These are phyloP conservation scores for Keithomyces neogunnii DNA, from an alignment of 2,329 filamentous ascomycete genomes.

Conservation along the genomic window DNA sequence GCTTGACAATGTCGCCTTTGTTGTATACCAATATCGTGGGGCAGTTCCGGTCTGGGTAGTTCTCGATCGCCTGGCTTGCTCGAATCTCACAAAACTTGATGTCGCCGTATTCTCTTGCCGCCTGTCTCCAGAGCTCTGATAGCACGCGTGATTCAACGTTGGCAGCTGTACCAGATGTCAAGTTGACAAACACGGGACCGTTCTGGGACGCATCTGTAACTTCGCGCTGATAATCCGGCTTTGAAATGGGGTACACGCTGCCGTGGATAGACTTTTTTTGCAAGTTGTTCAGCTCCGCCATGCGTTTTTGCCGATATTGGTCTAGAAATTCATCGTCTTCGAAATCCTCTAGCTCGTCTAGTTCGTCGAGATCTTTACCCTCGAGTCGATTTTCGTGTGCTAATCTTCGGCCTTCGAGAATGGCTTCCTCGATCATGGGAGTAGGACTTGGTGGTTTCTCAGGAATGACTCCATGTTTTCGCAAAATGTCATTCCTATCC, in stretches of 20 bases:
- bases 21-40: slow-evolving; percentile 90
- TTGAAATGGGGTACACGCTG: slow-evolving; percentile 86
- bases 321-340: slow-evolving; percentile 92
- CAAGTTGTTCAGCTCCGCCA: slow-evolving; percentile 71
- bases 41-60: slow-evolving; percentile 90
- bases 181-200: slow-evolving; percentile 63
- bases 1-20: slow-evolving; percentile 84
- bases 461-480: slow-evolving; percentile 94
- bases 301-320: slow-evolving; percentile 76
- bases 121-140: slow-evolving; percentile 75
- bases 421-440: slow-evolving; percentile 90
- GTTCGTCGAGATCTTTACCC: slow-evolving; percentile 88
- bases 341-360: slow-evolving; percentile 88
- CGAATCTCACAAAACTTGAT: slow-evolving; percentile 97
- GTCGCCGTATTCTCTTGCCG: slow-evolving; percentile 80
- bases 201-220: slow-evolving; percentile 84
- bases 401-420: slow-evolving; percentile 71
- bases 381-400: slow-evolving; percentile 90
- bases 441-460: slow-evolving; percentile 95
- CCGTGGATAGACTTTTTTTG: slow-evolving; percentile 75
- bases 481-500: slow-evolving; percentile 90
- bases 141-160: slow-evolving; percentile 82
- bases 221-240: slow-evolving; percentile 84
- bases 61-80: slow-evolving; percentile 88
- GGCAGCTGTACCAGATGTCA: slow-evolving; percentile 68